Percentiles rank a stretch among this genome's conserved stretches.
These are phyloP conservation scores for Trichoderma reesei DNA, from an alignment of 495 filamentous ascomycete species.

Conservation along the genomic window DNA sequence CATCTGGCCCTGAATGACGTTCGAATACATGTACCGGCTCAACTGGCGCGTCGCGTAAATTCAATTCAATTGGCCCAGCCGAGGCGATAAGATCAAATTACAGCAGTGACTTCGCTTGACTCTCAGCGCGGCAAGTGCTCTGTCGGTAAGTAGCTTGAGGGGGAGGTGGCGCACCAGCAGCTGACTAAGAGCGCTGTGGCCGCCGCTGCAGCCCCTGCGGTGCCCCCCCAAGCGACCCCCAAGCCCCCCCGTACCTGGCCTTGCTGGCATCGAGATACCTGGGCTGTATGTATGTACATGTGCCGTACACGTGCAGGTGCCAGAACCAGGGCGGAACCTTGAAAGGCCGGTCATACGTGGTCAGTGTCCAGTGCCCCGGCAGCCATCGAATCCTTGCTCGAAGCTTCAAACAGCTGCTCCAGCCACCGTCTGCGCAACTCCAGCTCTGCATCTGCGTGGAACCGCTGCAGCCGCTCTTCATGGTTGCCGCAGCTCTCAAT, in stretches of 20 bases:
- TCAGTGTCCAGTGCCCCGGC: background rate
- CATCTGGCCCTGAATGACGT: background rate
- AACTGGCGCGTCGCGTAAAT: background rate
- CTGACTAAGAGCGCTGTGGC: background rate
- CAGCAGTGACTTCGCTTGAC: background rate
- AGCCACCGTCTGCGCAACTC: background rate
- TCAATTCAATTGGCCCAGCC: background rate
- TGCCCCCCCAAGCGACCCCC: background rate
- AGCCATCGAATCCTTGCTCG: background rate
- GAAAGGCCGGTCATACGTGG: conserved; percentile 6
- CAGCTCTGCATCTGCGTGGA: background rate
- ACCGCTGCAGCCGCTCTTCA: background rate
- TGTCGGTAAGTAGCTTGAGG: background rate
- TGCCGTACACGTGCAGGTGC: background rate
- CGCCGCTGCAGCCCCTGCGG: too few species aligned
- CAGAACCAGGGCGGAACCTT: too few species aligned
- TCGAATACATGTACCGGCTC: background rate
- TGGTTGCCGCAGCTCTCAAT: background rate
- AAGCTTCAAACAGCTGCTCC: conserved; percentile 2
- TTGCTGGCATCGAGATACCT: too few species aligned
- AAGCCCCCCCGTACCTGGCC: background rate
- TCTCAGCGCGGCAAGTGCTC: background rate
- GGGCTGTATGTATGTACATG: background rate
- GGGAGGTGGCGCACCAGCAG: background rate
- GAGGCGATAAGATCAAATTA: background rate